These are phyloP conservation scores for Albizia julibrissin DNA, from an alignment of 306 rosid species.

Conservation along the genomic window DNA sequence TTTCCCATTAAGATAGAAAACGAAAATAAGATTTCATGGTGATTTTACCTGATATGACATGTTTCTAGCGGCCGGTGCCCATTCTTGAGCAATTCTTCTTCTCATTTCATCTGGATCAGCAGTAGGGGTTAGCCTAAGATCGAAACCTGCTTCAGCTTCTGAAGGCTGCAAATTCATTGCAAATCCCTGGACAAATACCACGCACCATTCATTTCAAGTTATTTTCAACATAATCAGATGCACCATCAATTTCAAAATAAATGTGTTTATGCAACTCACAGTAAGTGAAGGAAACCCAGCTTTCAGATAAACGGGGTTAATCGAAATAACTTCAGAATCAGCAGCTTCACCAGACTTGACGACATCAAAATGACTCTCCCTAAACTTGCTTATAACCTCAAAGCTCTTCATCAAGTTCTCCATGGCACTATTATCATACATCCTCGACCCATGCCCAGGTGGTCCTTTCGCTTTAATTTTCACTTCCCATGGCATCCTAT, in stretches of 20 bases:
- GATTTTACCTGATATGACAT: slow-evolving; percentile 70
- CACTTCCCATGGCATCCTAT: slow-evolving; percentile 72
- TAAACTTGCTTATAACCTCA: slow-evolving; percentile 59
- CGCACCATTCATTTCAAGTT: slow-evolving; percentile 11
- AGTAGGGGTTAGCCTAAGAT: slow-evolving; percentile 70
- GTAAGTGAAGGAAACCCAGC: slow-evolving; percentile 63
- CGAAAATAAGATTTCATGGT: neutral
- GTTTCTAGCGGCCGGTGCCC: slow-evolving; percentile 79
- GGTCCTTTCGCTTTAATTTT: slow-evolving; percentile 60
- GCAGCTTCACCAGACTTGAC: slow-evolving; percentile 75
- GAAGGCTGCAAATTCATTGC: slow-evolving; percentile 93
- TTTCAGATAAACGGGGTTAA: slow-evolving; percentile 80
- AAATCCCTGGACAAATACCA: slow-evolving; percentile 63
- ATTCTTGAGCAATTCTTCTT: slow-evolving; percentile 70
- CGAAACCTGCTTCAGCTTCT: slow-evolving; percentile 89
- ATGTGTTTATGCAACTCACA: slow-evolving; percentile 42
- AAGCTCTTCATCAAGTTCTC: slow-evolving; percentile 91
- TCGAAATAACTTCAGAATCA: slow-evolving; percentile 72
- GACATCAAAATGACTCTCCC: slow-evolving; percentile 77
- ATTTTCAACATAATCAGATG: neutral
- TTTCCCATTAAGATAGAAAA: neutral
- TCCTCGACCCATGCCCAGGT: slow-evolving; percentile 80
- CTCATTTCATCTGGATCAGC: slow-evolving; percentile 66
- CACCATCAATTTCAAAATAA: neutral
- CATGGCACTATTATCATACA: slow-evolving; percentile 79